Percentiles rank a stretch among this genome's conserved stretches.
phyloP scores from a whole-genome alignment of 2,329 filamentous ascomycete species.

The Phyllosticta citrichinensis region DNA sequence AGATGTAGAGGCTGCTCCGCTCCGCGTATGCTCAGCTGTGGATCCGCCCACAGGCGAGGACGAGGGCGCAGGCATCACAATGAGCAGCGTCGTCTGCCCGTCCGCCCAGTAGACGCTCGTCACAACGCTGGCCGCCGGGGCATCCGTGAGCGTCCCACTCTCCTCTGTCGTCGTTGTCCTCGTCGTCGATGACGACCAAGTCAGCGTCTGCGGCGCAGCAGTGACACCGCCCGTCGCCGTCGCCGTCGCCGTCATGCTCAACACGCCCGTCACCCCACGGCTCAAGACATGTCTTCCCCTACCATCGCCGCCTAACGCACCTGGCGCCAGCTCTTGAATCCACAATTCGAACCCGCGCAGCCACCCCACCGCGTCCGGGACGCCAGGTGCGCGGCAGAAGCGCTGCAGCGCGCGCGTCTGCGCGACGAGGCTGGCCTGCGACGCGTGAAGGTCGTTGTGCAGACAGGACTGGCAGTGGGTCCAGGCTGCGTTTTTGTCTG shows the following conservation, averaged over 20 bases:
- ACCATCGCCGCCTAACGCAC: neutral
- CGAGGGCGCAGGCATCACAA: neutral
- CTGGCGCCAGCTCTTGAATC: neutral
- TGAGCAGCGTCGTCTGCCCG: neutral
- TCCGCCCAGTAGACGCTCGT: neutral
- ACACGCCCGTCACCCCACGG: neutral
- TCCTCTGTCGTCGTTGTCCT: neutral
- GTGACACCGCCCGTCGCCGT: neutral
- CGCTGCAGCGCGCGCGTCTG: neutral
- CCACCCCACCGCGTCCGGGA: neutral
- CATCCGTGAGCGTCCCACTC: neutral
- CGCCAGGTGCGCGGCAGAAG: neutral
- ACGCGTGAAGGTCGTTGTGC: neutral
- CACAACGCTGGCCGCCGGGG: neutral
- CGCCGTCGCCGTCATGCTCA: neutral
- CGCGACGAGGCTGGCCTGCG: neutral
- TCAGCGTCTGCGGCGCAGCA: neutral
- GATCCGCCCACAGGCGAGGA: neutral
- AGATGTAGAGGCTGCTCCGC: neutral
- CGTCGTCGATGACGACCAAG: neutral
- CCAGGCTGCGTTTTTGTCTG: neutral
- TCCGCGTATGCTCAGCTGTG: neutral
- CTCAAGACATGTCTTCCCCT: neutral
- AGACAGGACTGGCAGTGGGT: neutral
- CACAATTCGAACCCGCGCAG: neutral